Evolutionary conservation across 306 rosid genomes (phyloP).

Genomic region (Prunus davidiana): DNA sequence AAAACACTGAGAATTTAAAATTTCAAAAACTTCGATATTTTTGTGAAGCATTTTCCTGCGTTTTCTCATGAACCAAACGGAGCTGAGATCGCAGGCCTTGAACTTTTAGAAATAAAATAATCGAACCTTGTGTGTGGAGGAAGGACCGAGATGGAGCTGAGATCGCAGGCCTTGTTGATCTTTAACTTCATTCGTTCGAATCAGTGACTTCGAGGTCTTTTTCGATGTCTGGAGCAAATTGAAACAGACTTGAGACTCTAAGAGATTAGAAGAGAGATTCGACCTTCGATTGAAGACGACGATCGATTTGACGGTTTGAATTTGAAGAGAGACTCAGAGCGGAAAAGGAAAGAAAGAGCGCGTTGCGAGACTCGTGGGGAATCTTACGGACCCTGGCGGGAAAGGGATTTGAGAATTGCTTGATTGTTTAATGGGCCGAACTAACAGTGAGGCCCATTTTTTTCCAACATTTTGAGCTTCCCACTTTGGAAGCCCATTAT

Average conservation of each 20-base stretch:
- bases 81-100: not conserved
- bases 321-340: not conserved
- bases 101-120: not conserved
- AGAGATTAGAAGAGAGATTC: conserved; percentile 4
- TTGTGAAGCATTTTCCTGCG: not conserved
- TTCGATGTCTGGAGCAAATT: not conserved
- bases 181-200: conserved; percentile 48
- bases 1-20: not conserved
- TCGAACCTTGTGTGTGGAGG: conserved; percentile 68
- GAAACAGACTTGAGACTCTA: not conserved
- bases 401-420: not conserved
- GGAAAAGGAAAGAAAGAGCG: not conserved
- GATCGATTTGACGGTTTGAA: not conserved
- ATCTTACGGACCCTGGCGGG: conserved; percentile 17
- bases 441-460: not conserved
- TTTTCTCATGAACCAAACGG: conserved; percentile 3
- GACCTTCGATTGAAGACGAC: conserved; percentile 8
- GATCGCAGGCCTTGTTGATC: conserved; percentile 89
- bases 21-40: not conserved
- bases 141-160: conserved; percentile 83
- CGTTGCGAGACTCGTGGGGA: not conserved
- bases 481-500: too few species aligned
- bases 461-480: not conserved
- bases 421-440: not conserved
- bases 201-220: conserved; percentile 3